Conservation (phyloP, 2,329 filamentous ascomycete genomes). For the Massarina eburnea region DNA sequence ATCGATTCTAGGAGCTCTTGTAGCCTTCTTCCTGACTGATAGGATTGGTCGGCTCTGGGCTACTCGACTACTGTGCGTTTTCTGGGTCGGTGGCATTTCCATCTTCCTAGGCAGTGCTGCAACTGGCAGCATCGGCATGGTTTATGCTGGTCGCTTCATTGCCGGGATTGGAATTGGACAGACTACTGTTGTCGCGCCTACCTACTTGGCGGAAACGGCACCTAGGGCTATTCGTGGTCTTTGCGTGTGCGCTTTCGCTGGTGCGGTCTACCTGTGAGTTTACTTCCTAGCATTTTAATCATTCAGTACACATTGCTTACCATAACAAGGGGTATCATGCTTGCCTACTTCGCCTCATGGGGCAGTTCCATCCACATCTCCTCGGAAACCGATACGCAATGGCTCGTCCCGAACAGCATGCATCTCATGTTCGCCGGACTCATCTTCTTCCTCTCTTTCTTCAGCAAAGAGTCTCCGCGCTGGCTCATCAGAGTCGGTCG, state of each 20-base stretch:
- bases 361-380: slow-evolving; percentile 56
- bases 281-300: neutral
- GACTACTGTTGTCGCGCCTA: slow-evolving; percentile 67
- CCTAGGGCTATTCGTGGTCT: slow-evolving; percentile 70
- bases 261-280: slow-evolving; percentile 65
- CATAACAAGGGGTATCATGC: slow-evolving; percentile 64
- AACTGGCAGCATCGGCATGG: slow-evolving; percentile 46
- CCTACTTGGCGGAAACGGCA: slow-evolving; percentile 73
- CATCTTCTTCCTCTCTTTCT: slow-evolving; percentile 69
- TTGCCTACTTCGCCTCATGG: slow-evolving; percentile 73
- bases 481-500: slow-evolving; percentile 68
- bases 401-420: slow-evolving; percentile 71
- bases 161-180: slow-evolving; percentile 67
- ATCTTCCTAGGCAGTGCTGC: slow-evolving; percentile 43
- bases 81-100: slow-evolving; percentile 46
- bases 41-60: slow-evolving; percentile 48
- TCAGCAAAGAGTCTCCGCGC: slow-evolving; percentile 70
- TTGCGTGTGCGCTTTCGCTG: slow-evolving; percentile 71
- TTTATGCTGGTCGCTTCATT: slow-evolving; percentile 68
- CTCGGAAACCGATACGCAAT: slow-evolving; percentile 44
- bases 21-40: slow-evolving; percentile 56
- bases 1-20: slow-evolving; percentile 69
- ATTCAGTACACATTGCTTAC: neutral
- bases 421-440: slow-evolving; percentile 77
- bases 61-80: slow-evolving; percentile 44